phyloP scores from a whole-genome alignment of 208 protist genomes.

The Wallacemonas sp. region DNA sequence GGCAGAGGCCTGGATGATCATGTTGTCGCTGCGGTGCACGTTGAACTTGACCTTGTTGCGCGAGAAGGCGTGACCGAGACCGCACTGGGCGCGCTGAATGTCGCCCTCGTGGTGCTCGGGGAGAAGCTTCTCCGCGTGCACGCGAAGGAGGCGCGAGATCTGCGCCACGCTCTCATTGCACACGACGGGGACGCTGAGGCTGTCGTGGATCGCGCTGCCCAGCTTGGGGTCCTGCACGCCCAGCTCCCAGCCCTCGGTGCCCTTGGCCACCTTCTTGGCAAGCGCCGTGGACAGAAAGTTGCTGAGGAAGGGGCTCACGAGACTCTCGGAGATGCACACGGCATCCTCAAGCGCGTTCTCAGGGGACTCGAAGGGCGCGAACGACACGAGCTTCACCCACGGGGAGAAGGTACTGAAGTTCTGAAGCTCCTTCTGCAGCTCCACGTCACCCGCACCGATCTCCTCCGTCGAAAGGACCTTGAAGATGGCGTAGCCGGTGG shows the following conservation, averaged over 20 bases:
- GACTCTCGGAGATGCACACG: constrained; percentile 96
- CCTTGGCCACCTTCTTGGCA: constrained; percentile 89
- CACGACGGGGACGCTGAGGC: constrained; percentile 81
- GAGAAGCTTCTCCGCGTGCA: constrained; percentile 95
- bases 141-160: constrained; percentile 95
- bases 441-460: constrained; percentile 88
- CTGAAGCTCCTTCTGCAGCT: constrained; percentile 92
- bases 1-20: constrained; percentile 98
- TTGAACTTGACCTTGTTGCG: constrained; percentile 99
- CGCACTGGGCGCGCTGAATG: constrained; percentile 96
- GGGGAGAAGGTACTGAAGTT: constrained; percentile 95
- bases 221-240: constrained; percentile 96
- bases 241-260: constrained; percentile 84
- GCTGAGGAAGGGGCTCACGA: constrained; percentile 86
- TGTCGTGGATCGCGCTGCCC: constrained; percentile 94
- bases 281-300: constrained; percentile 96
- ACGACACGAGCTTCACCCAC: constrained; percentile 95
- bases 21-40: constrained; percentile 98
- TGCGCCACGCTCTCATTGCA: constrained; percentile 89
- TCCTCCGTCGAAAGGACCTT: constrained; percentile 94
- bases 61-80: constrained; percentile 98
- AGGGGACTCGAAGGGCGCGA: constrained; percentile 96
- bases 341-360: constrained; percentile 98
- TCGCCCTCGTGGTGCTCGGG: constrained; percentile 95
- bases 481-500: constrained; percentile 97